Conservation (phyloP, 495 filamentous ascomycete genomes). For the Penicillium dipodomyicola region DNA sequence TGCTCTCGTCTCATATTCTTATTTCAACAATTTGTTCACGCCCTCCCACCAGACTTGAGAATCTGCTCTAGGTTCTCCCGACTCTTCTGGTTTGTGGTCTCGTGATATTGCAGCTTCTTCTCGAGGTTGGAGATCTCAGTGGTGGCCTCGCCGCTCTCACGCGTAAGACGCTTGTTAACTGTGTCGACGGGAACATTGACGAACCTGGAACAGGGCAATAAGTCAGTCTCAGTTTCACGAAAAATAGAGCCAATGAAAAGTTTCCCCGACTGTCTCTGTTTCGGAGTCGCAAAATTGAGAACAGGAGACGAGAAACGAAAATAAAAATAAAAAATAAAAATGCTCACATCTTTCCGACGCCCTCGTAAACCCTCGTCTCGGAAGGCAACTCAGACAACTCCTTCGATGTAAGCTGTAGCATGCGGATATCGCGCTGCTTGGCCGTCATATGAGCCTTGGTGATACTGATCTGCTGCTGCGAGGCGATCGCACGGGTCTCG, state of each 20-base stretch:
- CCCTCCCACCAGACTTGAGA: slow-evolving; percentile 53
- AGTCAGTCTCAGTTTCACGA: background rate
- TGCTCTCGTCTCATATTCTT: background rate
- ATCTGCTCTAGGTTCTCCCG: slow-evolving; percentile 86
- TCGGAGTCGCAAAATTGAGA: background rate
- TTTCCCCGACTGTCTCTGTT: background rate
- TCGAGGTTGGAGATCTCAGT: slow-evolving; percentile 73
- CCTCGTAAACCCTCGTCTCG: slow-evolving; percentile 85
- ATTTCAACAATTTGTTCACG: slow-evolving; percentile 20
- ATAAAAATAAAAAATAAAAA: background rate
- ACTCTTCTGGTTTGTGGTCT: slow-evolving; percentile 93
- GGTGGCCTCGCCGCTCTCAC: slow-evolving; percentile 73
- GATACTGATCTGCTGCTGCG: slow-evolving; percentile 88
- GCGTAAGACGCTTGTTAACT: slow-evolving; percentile 71
- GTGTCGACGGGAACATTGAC: slow-evolving; percentile 68
- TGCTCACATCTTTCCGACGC: slow-evolving; percentile 91
- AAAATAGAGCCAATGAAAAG: background rate
- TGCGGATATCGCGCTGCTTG: slow-evolving; percentile 85
- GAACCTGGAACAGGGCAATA: slow-evolving; percentile 62
- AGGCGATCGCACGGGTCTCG: slow-evolving; percentile 78
- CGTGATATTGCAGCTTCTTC: slow-evolving; percentile 90
- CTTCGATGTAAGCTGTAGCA: slow-evolving; percentile 81
- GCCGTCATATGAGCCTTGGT: slow-evolving; percentile 80
- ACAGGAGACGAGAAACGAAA: background rate
- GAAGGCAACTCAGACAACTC: slow-evolving; percentile 77